phyloP scores from a whole-genome alignment of 2,329 filamentous ascomycete genomes.

The Colletotrichum sidae region DNA sequence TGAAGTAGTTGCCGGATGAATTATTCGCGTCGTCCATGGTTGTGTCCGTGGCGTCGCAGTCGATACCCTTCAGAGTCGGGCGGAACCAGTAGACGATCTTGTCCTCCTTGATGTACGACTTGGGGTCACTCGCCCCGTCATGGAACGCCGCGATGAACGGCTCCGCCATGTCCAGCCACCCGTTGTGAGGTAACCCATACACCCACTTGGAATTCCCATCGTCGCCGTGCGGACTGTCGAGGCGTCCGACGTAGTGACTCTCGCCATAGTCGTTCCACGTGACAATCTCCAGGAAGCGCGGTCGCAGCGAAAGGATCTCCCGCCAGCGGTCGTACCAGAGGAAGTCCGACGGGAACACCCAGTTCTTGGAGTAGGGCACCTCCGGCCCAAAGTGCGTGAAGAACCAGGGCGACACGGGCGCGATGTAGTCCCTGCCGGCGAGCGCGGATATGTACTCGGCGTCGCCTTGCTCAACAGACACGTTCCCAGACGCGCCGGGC shows the following conservation, averaged over 20 bases:
- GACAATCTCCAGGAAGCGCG: conserved; percentile 60
- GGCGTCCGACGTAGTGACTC: conserved; percentile 64
- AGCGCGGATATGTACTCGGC: conserved; percentile 48
- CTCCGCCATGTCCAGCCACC: conserved; percentile 65
- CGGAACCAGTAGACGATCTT: conserved; percentile 68
- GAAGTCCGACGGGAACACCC: conserved; percentile 68
- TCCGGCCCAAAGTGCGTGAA: conserved; percentile 60
- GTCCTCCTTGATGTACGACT: conserved; percentile 59
- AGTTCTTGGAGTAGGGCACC: conserved; percentile 62
- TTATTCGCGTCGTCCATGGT: conserved; percentile 58
- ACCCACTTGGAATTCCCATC: conserved; percentile 61
- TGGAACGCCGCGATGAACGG: conserved; percentile 67
- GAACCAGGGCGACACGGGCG: conserved; percentile 57
- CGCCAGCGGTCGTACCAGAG: conserved; percentile 71
- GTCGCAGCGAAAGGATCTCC: conserved; percentile 54
- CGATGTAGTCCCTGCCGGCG: conserved; percentile 60
- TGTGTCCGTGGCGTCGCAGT: conserved; percentile 65
- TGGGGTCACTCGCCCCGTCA: conserved; percentile 51
- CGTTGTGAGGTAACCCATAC: conserved; percentile 59
- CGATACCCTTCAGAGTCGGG: conserved; percentile 56
- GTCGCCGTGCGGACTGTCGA: conserved; percentile 55
- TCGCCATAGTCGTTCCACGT: conserved; percentile 65
- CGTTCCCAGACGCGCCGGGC: conserved; percentile 50
- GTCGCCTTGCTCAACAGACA: conserved; percentile 56
- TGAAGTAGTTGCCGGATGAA: conserved; percentile 62